Percentiles rank a stretch among this genome's conserved stretches.
These are phyloP conservation scores for Saccharomyces hybrid DNA, from an alignment of 1,139 yeast species.

Conservation along the genomic window DNA sequence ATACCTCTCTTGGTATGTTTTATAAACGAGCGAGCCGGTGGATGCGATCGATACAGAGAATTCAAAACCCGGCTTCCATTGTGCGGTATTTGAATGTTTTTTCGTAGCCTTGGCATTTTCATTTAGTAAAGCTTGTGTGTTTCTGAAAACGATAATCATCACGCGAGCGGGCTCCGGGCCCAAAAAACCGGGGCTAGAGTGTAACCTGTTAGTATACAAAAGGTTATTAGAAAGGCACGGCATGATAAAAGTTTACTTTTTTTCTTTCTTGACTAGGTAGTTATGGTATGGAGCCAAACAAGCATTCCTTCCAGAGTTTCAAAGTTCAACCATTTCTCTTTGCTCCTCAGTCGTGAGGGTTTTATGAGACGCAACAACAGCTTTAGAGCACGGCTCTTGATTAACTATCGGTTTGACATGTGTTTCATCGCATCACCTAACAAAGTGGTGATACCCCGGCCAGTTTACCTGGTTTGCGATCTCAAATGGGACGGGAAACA, in stretches of 20 bases:
- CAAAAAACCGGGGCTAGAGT: no score
- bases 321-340: no score
- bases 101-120: background rate
- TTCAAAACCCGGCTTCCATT: background rate
- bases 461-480: background rate
- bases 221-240: no score
- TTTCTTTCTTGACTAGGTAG: no score
- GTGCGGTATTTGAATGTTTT: background rate
- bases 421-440: background rate
- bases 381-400: no score
- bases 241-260: no score
- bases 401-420: no score
- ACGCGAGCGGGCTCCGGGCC: background rate
- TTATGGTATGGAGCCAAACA: no score
- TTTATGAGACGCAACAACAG: background rate
- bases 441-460: background rate
- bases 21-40: background rate
- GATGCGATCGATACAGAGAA: background rate
- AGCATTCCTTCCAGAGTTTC: no score
- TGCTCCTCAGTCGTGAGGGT: no score
- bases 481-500: background rate
- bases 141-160: background rate
- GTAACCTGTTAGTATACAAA: no score
- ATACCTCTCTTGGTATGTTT: background rate
- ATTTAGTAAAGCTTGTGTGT: background rate